Evolutionary conservation across 768 basidiomycete species (phyloP).

Genomic region (Lentinula lateritia): DNA sequence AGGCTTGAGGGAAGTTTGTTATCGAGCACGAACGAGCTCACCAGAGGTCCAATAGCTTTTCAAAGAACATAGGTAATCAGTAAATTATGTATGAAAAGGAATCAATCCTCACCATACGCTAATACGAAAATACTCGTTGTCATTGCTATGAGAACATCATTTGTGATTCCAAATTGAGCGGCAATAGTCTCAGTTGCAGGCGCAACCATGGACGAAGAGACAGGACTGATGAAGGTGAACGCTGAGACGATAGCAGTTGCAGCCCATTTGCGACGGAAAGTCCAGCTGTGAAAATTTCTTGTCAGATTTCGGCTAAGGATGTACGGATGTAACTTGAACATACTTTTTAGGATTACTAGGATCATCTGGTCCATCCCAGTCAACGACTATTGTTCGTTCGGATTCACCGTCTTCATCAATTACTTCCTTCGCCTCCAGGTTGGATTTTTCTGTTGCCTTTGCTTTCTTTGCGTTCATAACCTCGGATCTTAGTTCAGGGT

Average conservation of each 20-base stretch:
- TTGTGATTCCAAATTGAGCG: slow-evolving; percentile 49
- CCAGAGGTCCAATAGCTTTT: slow-evolving; percentile 49
- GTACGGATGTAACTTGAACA: slow-evolving; percentile 6
- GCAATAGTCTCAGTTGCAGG: slow-evolving; percentile 52
- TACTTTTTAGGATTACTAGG: slow-evolving; percentile 56
- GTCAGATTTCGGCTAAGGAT: background rate
- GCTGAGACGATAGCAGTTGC: slow-evolving; percentile 59
- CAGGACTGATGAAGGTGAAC: slow-evolving; percentile 64
- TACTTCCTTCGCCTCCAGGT: background rate
- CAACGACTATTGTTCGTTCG: slow-evolving; percentile 29
- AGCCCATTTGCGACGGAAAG: slow-evolving; percentile 53
- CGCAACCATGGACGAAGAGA: slow-evolving; percentile 73
- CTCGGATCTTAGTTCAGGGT: background rate
- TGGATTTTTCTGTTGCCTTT: background rate
- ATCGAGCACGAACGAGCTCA: slow-evolving; percentile 14
- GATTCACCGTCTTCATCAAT: background rate
- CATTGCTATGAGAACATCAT: slow-evolving; percentile 43
- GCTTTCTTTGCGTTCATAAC: background rate
- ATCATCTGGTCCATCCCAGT: slow-evolving; percentile 62
- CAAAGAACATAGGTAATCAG: background rate
- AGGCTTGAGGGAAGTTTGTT: background rate
- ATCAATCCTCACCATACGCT: slow-evolving; percentile 44
- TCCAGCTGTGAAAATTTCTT: slow-evolving; percentile 39
- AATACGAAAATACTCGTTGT: slow-evolving; percentile 55
- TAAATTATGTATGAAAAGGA: background rate